Evolutionary conservation across 139 green algal species (phyloP).

Genomic region (Penium margaritaceum): DNA sequence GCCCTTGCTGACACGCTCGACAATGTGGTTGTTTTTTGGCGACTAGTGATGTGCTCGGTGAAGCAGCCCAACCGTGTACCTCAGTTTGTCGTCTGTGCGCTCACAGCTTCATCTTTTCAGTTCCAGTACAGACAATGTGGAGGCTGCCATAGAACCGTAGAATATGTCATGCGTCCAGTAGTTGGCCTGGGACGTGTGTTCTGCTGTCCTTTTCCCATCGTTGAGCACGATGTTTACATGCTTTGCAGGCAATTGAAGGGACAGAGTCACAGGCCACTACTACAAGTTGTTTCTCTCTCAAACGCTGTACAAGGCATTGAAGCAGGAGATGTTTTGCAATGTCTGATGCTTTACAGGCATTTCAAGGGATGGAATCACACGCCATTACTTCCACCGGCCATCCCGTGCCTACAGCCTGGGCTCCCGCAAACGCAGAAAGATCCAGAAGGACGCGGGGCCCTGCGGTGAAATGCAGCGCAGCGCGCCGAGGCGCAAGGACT

Average conservation of each 20-base stretch:
- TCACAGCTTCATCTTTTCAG: too few species aligned
- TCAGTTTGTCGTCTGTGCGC: too few species aligned
- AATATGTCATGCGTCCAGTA: too few species aligned
- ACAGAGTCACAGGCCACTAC: neutral
- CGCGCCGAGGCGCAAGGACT: too few species aligned
- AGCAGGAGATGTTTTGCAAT: neutral
- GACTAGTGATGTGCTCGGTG: too few species aligned
- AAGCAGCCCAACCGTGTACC: too few species aligned
- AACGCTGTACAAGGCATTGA: neutral
- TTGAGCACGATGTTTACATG: neutral
- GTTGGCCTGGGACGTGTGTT: neutral
- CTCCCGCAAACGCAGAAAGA: constrained; percentile 18
- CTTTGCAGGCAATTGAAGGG: too few species aligned
- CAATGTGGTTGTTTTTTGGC: too few species aligned
- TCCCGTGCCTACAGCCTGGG: neutral
- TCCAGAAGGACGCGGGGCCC: too few species aligned
- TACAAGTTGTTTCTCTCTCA: neutral
- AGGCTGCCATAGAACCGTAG: too few species aligned
- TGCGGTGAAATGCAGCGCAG: too few species aligned
- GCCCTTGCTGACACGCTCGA: neutral
- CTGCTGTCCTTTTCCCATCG: neutral
- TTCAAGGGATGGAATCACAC: constrained; percentile 3
- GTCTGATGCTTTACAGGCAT: neutral
- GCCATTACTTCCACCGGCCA: constrained; percentile 31
- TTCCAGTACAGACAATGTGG: too few species aligned